Percentiles rank a stretch among this genome's conserved stretches.
Evolutionary conservation across 2,329 filamentous ascomycete genomes (phyloP).

Genomic region (Rutstroemia sp.): DNA sequence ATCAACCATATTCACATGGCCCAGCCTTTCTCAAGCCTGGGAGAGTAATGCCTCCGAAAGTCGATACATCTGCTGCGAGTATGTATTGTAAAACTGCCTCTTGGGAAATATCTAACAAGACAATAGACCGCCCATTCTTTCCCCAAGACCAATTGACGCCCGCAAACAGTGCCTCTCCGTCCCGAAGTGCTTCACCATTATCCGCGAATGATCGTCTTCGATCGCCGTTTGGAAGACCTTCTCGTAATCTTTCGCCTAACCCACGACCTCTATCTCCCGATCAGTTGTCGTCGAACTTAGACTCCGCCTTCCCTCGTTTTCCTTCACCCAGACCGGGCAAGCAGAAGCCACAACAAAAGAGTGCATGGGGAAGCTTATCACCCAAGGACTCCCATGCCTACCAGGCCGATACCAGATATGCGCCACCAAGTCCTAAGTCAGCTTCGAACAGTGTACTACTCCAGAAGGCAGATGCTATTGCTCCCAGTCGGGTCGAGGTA

Average conservation of each 20-base stretch:
- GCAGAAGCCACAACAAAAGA: conserved; percentile 14
- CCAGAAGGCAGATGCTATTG: conserved; percentile 57
- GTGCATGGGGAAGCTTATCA: conserved; percentile 13
- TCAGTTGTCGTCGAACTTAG: conserved; percentile 35
- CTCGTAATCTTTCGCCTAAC: conserved; percentile 32
- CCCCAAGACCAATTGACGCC: conserved; percentile 55
- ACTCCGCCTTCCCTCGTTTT: conserved; percentile 47
- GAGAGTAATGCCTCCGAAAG: conserved; percentile 36
- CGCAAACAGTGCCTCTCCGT: conserved; percentile 48
- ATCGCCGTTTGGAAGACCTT: conserved; percentile 31
- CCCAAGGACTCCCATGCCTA: conserved; percentile 22
- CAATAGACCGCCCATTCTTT: conserved; percentile 45
- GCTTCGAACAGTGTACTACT: conserved; percentile 40
- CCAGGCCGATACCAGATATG: conserved; percentile 36
- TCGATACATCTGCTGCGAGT: conserved; percentile 49
- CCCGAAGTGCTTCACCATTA: conserved; percentile 55
- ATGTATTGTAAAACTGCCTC: conserved; percentile 20
- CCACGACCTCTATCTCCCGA: conserved; percentile 38
- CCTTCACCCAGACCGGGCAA: conserved; percentile 33
- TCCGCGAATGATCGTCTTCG: conserved; percentile 43
- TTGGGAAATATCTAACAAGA: not conserved
- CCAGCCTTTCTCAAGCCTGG: conserved; percentile 31
- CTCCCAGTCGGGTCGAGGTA: conserved; percentile 58
- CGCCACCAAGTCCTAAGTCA: conserved; percentile 40
- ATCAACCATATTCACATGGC: conserved; percentile 18